Evolutionary conservation across 2,329 filamentous ascomycete species (phyloP).

Genomic region (Aspergillus eucalypticola): DNA sequence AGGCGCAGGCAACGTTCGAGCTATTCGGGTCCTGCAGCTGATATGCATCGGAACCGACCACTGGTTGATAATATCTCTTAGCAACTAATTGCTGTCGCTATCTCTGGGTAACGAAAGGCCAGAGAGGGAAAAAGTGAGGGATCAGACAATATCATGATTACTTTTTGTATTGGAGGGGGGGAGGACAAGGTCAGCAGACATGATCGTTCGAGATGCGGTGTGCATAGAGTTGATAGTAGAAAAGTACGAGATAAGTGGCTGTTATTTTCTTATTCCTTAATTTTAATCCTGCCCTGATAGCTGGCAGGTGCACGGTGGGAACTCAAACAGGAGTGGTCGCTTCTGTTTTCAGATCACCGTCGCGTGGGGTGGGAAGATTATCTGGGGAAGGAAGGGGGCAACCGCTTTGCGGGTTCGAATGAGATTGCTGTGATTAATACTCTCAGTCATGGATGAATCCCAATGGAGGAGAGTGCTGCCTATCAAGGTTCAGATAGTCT

Average conservation of each 20-base stretch:
- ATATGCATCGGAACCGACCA: slow-evolving; percentile 27
- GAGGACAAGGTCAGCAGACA: slow-evolving; percentile 14
- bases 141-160: slow-evolving; percentile 9
- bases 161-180: not conserved
- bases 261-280: not conserved
- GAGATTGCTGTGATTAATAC: slow-evolving; percentile 14
- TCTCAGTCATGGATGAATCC: slow-evolving; percentile 2
- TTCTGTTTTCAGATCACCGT: slow-evolving; percentile 16
- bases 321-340: not conserved
- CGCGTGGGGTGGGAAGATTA: slow-evolving; percentile 22
- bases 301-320: not conserved
- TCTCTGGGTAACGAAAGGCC: slow-evolving; percentile 12
- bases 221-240: not conserved
- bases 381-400: slow-evolving; percentile 24
- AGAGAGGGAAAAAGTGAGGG: not conserved
- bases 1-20: slow-evolving; percentile 18
- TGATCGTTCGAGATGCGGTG: slow-evolving; percentile 2
- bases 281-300: not conserved
- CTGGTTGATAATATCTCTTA: slow-evolving; percentile 29
- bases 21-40: slow-evolving; percentile 27
- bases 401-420: slow-evolving; percentile 10
- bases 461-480: not conserved
- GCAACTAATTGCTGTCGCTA: slow-evolving; percentile 24
- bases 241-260: slow-evolving; percentile 4
- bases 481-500: not conserved